Percentiles rank a stretch among this genome's conserved stretches.
phyloP scores from a whole-genome alignment of 192 early-diverging fungal species.

The Pilobolus umbonatus region DNA sequence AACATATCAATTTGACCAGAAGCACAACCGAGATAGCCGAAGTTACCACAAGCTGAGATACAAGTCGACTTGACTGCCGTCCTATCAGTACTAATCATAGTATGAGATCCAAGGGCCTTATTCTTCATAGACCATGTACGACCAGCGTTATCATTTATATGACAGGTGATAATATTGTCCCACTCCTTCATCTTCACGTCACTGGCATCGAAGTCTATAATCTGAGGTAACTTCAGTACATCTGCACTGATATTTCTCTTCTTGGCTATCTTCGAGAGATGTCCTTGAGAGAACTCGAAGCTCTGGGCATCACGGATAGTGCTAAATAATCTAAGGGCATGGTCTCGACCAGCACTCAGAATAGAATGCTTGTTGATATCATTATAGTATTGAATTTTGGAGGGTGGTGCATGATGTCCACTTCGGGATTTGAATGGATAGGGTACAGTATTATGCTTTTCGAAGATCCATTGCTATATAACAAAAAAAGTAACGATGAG shows the following conservation, averaged over 20 bases:
- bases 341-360: conserved; percentile 80
- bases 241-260: conserved; percentile 50
- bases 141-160: conserved; percentile 66
- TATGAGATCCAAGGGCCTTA: conserved; percentile 68
- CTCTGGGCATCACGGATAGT: conserved; percentile 81
- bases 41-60: conserved; percentile 90
- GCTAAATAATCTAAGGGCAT: conserved; percentile 76
- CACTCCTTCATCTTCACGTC: conserved; percentile 70
- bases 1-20: conserved; percentile 80
- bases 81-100: conserved; percentile 58
- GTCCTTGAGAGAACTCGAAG: conserved; percentile 83
- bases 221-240: conserved; percentile 67
- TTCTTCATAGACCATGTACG: conserved; percentile 82
- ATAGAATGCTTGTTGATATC: conserved; percentile 61
- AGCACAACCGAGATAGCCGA: conserved; percentile 79
- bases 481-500: background rate
- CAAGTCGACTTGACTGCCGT: conserved; percentile 47
- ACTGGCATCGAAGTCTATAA: conserved; percentile 68
- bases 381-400: conserved; percentile 73
- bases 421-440: conserved; percentile 77
- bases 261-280: conserved; percentile 65
- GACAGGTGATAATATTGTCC: conserved; percentile 90
- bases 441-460: conserved; percentile 72
- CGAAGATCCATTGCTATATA: conserved; percentile 91
- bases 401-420: conserved; percentile 86